A percentile compares a stretch with the other conserved stretches of the same genome.
Evolutionary conservation across 139 green algal species (phyloP).

Genomic region (Bryopsis sp.): DNA sequence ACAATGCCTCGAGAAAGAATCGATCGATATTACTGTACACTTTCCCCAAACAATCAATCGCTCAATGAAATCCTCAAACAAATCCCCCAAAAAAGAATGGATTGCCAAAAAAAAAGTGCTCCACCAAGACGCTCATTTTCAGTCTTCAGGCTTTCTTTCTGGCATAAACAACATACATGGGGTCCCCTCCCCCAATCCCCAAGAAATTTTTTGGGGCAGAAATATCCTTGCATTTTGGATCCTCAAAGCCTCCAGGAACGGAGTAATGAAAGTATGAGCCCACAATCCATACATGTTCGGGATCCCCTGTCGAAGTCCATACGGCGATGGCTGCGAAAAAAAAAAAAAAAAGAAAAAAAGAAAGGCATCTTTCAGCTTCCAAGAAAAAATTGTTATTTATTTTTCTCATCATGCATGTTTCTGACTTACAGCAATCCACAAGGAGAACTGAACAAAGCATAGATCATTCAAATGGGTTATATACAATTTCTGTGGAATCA

Average conservation of each 20-base stretch:
- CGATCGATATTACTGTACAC: too few species aligned
- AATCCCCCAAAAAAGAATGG: neutral
- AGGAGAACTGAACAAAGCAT: too few species aligned
- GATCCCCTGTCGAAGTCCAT: constrained; percentile 46
- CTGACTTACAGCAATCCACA: too few species aligned
- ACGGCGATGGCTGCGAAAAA: constrained; percentile 34
- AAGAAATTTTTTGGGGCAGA: constrained; percentile 36
- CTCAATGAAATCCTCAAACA: too few species aligned
- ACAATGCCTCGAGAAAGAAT: too few species aligned
- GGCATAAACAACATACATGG: constrained; percentile 56
- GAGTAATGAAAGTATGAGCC: constrained; percentile 89
- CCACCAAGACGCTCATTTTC: too few species aligned
- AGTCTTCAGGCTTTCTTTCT: neutral
- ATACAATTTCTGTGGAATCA: too few species aligned
- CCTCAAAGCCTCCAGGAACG: constrained; percentile 56
- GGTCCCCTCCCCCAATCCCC: constrained; percentile 34
- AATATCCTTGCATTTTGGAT: constrained; percentile 63
- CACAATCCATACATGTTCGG: constrained; percentile 62
- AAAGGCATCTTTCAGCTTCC: too few species aligned
- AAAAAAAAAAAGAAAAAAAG: neutral
- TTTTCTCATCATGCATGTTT: too few species aligned
- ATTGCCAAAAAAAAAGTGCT: neutral
- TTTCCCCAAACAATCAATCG: too few species aligned
- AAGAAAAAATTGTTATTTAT: too few species aligned
- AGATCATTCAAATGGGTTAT: too few species aligned